Evolutionary conservation across 371 early-diverging fungal species (phyloP).

Genomic region (Basidiobolus heterosporus): DNA sequence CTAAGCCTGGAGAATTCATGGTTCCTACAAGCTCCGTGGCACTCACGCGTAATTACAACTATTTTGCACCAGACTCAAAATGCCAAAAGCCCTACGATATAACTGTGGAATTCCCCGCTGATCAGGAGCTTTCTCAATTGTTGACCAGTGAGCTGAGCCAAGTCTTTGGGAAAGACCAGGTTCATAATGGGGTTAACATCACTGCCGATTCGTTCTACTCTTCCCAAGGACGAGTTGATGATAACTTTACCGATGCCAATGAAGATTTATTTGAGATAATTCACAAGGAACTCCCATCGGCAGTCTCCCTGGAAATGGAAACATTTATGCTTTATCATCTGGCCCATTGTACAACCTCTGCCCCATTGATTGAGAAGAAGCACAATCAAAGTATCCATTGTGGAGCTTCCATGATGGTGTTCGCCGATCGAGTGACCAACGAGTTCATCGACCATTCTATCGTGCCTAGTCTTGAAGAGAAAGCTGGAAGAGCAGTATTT

Average conservation of each 20-base stretch:
- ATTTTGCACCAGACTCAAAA: constrained; percentile 25
- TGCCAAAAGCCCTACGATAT: constrained; percentile 37
- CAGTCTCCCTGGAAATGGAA: constrained; percentile 82
- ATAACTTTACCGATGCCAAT: constrained; percentile 69
- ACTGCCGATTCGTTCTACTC: constrained; percentile 85
- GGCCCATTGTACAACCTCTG: constrained; percentile 24
- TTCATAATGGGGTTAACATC: constrained; percentile 57
- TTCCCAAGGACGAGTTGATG: constrained; percentile 67
- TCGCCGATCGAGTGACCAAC: constrained; percentile 60
- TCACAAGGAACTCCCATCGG: constrained; percentile 26
- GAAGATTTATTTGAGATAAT: constrained; percentile 30
- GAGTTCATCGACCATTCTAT: constrained; percentile 51
- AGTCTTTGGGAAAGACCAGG: constrained; percentile 17
- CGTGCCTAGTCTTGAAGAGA: constrained; percentile 34
- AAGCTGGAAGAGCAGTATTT: constrained; percentile 52
- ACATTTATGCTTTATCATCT: constrained; percentile 71
- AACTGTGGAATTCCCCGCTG: constrained; percentile 40
- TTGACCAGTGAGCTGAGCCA: constrained; percentile 8
- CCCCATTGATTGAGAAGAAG: background rate
- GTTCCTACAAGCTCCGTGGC: constrained; percentile 57
- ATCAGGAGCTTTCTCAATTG: constrained; percentile 28
- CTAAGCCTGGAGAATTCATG: constrained; percentile 50
- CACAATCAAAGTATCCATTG: constrained; percentile 38
- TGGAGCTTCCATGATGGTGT: constrained; percentile 72
- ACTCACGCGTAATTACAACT: constrained; percentile 61